phyloP scores from a whole-genome alignment of 2,329 filamentous ascomycete genomes.

The Metarhizium humberi region DNA sequence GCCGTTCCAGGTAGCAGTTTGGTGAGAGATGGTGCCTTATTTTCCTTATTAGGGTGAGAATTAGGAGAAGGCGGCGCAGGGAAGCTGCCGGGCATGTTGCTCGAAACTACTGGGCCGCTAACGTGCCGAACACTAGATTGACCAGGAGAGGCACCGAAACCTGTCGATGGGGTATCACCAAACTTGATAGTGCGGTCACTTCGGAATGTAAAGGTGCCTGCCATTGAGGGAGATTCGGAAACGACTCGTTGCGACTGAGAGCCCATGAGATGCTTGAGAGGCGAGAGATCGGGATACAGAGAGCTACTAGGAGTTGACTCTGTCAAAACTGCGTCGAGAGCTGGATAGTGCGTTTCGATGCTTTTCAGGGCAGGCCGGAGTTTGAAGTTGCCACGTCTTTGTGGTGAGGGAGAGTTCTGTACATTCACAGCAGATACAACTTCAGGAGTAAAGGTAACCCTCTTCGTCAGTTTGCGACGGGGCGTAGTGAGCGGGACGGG shows the following conservation, averaged over 20 bases:
- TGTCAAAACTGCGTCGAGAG: constrained; percentile 18
- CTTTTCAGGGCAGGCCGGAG: constrained; percentile 23
- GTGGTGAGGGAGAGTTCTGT: constrained; percentile 46
- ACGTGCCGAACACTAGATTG: constrained; percentile 54
- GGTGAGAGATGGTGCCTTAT: constrained; percentile 30
- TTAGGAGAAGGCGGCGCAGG: constrained; percentile 25
- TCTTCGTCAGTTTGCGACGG: constrained; percentile 58
- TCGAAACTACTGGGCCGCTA: constrained; percentile 37
- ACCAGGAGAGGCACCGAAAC: constrained; percentile 49
- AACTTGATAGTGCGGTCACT: constrained; percentile 57
- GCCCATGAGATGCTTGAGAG: constrained; percentile 23
- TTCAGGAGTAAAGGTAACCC: constrained; percentile 70
- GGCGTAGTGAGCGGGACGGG: constrained; percentile 53
- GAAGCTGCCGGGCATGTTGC: constrained; percentile 47
- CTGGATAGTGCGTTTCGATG: constrained; percentile 18
- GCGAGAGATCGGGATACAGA: constrained; percentile 45
- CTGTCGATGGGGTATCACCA: constrained; percentile 33
- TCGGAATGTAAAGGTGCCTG: constrained; percentile 56
- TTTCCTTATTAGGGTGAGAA: constrained; percentile 44
- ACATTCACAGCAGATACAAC: constrained; percentile 40
- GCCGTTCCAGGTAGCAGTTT: constrained; percentile 37
- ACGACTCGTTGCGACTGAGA: constrained; percentile 15
- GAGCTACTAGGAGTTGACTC: constrained; percentile 24
- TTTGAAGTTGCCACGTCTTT: constrained; percentile 39
- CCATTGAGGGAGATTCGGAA: constrained; percentile 29